These are phyloP conservation scores for Amoeboaphelidium protococcarum DNA, from an alignment of 371 early-diverging fungal species.

Conservation along the genomic window DNA sequence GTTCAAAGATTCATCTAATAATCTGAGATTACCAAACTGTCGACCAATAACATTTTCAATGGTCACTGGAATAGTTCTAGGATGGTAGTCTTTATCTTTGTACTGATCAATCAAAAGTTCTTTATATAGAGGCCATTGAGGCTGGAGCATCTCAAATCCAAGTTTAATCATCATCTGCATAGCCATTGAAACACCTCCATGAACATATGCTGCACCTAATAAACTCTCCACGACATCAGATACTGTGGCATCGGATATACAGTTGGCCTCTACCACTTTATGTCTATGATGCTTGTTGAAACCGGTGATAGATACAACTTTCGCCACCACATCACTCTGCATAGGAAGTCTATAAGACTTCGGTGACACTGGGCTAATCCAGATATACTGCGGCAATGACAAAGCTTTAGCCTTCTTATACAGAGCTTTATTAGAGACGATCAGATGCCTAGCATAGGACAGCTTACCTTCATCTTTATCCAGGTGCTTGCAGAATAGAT, in stretches of 20 bases:
- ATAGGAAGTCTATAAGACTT: background rate
- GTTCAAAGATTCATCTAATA: background rate
- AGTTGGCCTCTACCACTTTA: too few relatives aligned
- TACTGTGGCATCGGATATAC: too few relatives aligned
- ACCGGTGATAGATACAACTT: too few relatives aligned
- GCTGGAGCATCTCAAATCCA: too few relatives aligned
- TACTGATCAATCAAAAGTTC: too few relatives aligned
- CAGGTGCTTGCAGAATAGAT: slow-evolving; percentile 46
- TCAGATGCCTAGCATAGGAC: slow-evolving; percentile 30
- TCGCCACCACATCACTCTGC: too few relatives aligned
- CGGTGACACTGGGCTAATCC: slow-evolving; percentile 1
- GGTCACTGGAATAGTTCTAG: too few relatives aligned
- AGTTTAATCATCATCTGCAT: too few relatives aligned
- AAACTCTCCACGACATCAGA: slow-evolving; percentile 76
- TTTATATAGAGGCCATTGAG: too few relatives aligned
- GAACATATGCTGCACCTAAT: slow-evolving; percentile 65
- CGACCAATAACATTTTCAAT: background rate
- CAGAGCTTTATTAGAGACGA: slow-evolving; percentile 49
- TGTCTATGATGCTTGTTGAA: too few relatives aligned
- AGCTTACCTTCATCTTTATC: slow-evolving; percentile 52
- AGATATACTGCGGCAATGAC: slow-evolving; percentile 17
- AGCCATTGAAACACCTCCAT: too few relatives aligned
- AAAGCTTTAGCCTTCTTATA: slow-evolving; percentile 19
- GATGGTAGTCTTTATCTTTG: too few relatives aligned
- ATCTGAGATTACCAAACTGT: background rate